These are phyloP conservation scores for Limnomonas spitsbergensis DNA, from an alignment of 139 green algal genomes.

Conservation along the genomic window DNA sequence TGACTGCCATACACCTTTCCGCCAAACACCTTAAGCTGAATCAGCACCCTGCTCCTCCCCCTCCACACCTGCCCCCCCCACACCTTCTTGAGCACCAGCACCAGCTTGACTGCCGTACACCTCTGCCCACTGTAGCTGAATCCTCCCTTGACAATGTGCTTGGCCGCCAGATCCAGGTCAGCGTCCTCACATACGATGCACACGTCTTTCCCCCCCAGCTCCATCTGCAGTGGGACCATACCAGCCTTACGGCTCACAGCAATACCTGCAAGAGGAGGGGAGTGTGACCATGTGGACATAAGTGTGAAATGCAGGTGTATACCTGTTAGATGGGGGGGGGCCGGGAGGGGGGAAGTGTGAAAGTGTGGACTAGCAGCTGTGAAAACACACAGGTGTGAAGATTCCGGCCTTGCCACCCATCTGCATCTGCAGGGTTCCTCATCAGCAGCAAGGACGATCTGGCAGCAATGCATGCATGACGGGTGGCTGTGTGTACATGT, in stretches of 20 bases:
- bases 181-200: slow-evolving; percentile 89
- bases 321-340: no score
- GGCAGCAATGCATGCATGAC: no score
- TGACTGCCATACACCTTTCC: no score
- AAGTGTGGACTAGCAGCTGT: no score
- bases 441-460: no score
- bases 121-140: slow-evolving; percentile 91
- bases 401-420: no score
- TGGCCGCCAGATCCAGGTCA: slow-evolving; percentile 82
- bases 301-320: no score
- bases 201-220: slow-evolving; percentile 93
- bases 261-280: slow-evolving; percentile 29
- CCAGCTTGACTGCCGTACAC: slow-evolving; percentile 91
- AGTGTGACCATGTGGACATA: slow-evolving; percentile 2
- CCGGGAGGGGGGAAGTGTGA: no score
- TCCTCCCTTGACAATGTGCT: slow-evolving; percentile 89
- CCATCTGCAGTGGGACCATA: slow-evolving; percentile 95
- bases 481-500: no score
- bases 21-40: neutral
- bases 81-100: slow-evolving; percentile 61
- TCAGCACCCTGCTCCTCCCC: neutral
- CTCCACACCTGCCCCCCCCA: neutral
- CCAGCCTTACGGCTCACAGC: slow-evolving; percentile 69
- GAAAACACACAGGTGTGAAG: no score
- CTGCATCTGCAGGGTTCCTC: no score